Conservation (phyloP, 1,139 yeast species). For the Debaryomyces fabryi region DNA sequence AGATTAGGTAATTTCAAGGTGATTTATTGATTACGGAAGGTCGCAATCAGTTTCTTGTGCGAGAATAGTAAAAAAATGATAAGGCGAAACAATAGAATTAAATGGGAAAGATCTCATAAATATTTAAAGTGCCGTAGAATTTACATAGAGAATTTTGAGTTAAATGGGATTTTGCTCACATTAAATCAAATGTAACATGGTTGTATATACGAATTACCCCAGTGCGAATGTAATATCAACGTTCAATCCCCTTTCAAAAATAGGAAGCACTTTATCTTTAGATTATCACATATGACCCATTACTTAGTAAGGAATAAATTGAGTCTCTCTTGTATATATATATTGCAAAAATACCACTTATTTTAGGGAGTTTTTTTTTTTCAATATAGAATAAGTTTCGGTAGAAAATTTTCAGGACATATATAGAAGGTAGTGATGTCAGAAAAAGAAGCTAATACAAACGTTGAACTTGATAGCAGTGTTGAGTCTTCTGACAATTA, state of each 20-base stretch:
- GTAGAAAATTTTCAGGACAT: not conserved
- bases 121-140: not conserved
- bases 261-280: not conserved
- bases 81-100: not conserved
- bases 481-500: constrained; percentile 2
- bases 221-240: constrained; percentile 6
- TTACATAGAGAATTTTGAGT: not conserved
- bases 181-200: constrained; percentile 7
- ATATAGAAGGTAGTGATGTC: not conserved
- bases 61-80: not conserved
- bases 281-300: not conserved
- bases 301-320: not conserved
- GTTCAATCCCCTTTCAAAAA: not conserved
- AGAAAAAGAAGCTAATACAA: constrained; percentile 6
- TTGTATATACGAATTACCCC: constrained; percentile 6
- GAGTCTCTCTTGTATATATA: constrained; percentile 1
- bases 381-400: not conserved
- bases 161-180: constrained; percentile 1
- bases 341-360: not conserved
- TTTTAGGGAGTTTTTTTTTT: not conserved
- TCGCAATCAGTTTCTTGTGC: not conserved
- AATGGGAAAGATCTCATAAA: not conserved
- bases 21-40: not conserved
- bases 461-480: constrained; percentile 13
- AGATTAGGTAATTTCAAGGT: not conserved